Base-by-base conservation (phyloP, 1,284 basidiomycete genomes). In the Schizophyllum commune region DNA sequence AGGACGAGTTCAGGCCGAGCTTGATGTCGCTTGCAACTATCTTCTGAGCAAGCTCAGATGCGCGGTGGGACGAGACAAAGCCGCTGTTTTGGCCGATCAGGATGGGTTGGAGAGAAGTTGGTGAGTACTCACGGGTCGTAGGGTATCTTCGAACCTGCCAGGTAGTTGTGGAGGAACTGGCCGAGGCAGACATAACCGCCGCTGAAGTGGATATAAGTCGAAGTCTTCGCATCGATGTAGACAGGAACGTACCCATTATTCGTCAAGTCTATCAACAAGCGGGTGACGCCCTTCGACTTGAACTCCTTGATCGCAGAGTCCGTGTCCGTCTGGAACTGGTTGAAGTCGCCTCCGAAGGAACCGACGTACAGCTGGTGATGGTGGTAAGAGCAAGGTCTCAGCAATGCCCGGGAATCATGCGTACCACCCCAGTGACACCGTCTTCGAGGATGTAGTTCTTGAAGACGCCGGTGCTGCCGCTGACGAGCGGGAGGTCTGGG, bases 141-240 rank as follows among this genome's bases (percentile, higher is more conserved):
- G 6, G 79, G 80, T 58, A 82, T 73, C 52, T 76, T 70, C 0
- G 76, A 71, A 13, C 84, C 84, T 9, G 79, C 77, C 33, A 88
- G 75, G 68, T 77, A 85, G 58, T 79, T 76, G 65, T 84, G 82
- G 34, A 87, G 71, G 74, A 85, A 86, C 52, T 82, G 77, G 0
- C 83, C 84, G 7, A 86, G 74, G 65, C 83, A 85, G 9, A 86
- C 77, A 63, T 79, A 84, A 17, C 85, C 85, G 63, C 83, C 83
- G 59, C 6, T 22, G 58, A 55, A 55, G 47, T 32, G 34, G 11
- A 58, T 47, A 32, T 34, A 52, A 60, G 11, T 58, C 34, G 53
- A 62, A 57, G 51, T 19, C 63, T 58, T 61, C 52, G 53, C 59
- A 22, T 32, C 59, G 55, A 57, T 20, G n/a, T 21, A 60, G 13